These are phyloP conservation scores for Smittium mucronatum DNA, from an alignment of 371 early-diverging fungal genomes.

Conservation along the genomic window DNA sequence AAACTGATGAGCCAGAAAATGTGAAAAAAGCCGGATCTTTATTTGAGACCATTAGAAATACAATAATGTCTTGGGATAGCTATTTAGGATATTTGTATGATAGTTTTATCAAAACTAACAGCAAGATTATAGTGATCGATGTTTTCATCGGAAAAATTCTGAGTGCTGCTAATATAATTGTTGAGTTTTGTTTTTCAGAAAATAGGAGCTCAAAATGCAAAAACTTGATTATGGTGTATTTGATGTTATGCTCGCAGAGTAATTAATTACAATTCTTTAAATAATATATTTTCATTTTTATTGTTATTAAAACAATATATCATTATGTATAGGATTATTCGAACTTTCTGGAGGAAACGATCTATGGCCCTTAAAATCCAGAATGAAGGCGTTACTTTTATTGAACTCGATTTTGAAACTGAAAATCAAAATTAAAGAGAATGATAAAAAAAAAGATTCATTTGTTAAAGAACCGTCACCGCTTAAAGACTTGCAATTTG, in stretches of 20 bases:
- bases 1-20: background rate
- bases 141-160: too few species aligned
- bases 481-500: background rate
- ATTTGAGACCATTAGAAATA: background rate
- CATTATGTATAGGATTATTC: background rate
- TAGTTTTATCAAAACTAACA: background rate
- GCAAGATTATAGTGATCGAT: too few species aligned
- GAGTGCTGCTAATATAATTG: too few species aligned
- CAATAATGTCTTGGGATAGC: background rate
- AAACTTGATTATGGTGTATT: background rate
- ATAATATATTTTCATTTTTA: background rate
- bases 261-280: background rate
- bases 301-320: background rate
- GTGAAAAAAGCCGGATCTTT: background rate
- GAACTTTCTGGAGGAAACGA: background rate
- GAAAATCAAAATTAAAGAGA: background rate
- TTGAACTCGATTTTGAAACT: background rate
- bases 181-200: too few species aligned
- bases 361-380: background rate
- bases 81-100: background rate
- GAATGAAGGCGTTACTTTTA: background rate
- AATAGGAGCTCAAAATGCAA: too few species aligned
- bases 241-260: background rate
- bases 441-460: background rate
- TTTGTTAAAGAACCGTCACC: background rate